These are phyloP conservation scores for Carpinus fangiana DNA, from an alignment of 306 rosid genomes.

Conservation along the genomic window DNA sequence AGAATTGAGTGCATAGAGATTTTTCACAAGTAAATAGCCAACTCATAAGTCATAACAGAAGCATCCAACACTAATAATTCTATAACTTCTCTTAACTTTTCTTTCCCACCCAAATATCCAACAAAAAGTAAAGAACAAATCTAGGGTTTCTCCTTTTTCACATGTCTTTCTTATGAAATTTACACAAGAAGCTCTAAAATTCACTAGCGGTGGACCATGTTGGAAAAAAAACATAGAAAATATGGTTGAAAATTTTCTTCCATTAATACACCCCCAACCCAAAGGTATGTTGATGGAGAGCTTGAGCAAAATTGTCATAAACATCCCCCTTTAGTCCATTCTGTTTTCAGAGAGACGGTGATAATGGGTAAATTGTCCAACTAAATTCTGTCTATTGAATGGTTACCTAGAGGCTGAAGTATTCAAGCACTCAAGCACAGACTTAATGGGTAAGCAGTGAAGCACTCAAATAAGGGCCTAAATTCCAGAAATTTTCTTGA, in stretches of 20 bases:
- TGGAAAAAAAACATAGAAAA: too few species aligned
- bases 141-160: conserved; percentile 43
- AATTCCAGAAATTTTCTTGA: too few species aligned
- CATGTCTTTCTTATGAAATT: conserved; percentile 56
- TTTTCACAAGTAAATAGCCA: too few species aligned
- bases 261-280: not conserved
- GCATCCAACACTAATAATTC: too few species aligned
- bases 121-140: conserved; percentile 38
- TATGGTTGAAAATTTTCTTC: not conserved
- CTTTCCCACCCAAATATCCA: too few species aligned
- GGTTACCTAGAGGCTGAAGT: too few species aligned
- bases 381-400: conserved; percentile 33
- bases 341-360: conserved; percentile 47
- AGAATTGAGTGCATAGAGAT: conserved; percentile 21
- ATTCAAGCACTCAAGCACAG: too few species aligned
- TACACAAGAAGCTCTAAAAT: conserved; percentile 60
- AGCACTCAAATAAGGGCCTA: too few species aligned
- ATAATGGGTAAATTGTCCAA: conserved; percentile 41
- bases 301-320: conserved; percentile 9
- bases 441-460: too few species aligned
- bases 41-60: too few species aligned
- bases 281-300: conserved; percentile 16
- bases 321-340: conserved; percentile 30
- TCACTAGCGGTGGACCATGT: conserved; percentile 33
- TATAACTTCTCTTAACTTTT: too few species aligned